phyloP scores from a whole-genome alignment of 164 flowering plant species.

The Tetracentron sinense region DNA sequence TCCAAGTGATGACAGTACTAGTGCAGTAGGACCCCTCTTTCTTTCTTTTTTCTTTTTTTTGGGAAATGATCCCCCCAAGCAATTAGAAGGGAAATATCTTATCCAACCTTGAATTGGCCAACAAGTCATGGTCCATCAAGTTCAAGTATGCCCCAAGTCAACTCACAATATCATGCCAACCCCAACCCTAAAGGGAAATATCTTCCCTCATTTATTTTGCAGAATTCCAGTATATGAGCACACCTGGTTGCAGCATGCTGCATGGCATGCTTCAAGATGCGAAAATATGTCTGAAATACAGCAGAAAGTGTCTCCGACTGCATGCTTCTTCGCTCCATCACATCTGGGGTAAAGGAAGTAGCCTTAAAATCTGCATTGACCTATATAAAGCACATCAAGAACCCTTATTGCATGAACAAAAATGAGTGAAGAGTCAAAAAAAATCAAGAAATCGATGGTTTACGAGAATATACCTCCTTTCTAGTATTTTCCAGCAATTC shows the following conservation, averaged over 20 bases:
- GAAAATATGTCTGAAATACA: conserved; percentile 85
- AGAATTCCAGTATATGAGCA: conserved; percentile 4
- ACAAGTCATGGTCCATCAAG: too few species aligned
- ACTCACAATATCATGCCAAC: too few species aligned
- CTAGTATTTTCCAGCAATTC: conserved; percentile 57
- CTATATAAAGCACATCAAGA: conserved; percentile 35
- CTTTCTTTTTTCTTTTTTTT: too few species aligned
- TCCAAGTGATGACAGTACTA: too few species aligned
- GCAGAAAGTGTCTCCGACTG: conserved; percentile 84
- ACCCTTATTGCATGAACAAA: conserved; percentile 1
- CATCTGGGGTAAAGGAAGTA: conserved; percentile 59
- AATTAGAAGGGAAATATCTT: too few species aligned
- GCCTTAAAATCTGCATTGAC: conserved; percentile 80
- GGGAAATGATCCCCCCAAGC: too few species aligned
- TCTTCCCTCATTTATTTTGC: neutral
- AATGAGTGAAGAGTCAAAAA: neutral
- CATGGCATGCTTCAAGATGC: conserved; percentile 67
- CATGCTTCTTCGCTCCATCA: conserved; percentile 49
- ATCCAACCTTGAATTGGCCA: too few species aligned
- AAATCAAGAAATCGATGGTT: neutral
- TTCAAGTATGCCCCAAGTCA: too few species aligned
- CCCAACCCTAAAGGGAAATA: too few species aligned
- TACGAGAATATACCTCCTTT: conserved; percentile 59
- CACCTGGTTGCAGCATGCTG: conserved; percentile 40
- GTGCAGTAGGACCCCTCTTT: too few species aligned